Evolutionary conservation across 2,329 filamentous ascomycete species (phyloP).

Genomic region (Exserohilum rostratum): DNA sequence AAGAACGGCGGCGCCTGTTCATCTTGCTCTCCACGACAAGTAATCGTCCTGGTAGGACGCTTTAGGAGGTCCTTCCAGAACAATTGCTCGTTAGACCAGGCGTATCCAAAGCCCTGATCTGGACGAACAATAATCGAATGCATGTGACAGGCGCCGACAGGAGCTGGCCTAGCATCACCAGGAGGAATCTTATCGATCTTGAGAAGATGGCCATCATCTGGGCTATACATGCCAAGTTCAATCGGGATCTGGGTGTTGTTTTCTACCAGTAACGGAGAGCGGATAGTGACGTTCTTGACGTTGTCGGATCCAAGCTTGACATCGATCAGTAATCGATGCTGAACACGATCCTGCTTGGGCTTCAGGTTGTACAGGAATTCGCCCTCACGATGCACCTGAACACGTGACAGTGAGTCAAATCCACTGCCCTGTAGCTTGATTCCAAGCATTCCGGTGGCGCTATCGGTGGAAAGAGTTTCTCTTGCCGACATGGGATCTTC

Average conservation of each 20-base stretch:
- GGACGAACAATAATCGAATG: constrained; percentile 88
- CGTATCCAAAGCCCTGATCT: constrained; percentile 94
- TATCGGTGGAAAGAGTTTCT: constrained; percentile 87
- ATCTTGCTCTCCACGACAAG: constrained; percentile 83
- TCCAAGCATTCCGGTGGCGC: constrained; percentile 77
- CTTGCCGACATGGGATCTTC: constrained; percentile 97
- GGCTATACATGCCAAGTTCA: constrained; percentile 89
- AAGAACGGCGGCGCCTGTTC: constrained; percentile 84
- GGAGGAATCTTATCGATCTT: constrained; percentile 98
- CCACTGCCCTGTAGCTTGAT: constrained; percentile 90
- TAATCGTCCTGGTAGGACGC: constrained; percentile 81
- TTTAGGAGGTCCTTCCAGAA: constrained; percentile 94
- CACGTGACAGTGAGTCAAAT: constrained; percentile 87
- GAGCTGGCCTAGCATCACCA: constrained; percentile 85
- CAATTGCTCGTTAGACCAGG: constrained; percentile 87
- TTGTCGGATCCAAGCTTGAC: constrained; percentile 91
- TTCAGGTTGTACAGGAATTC: constrained; percentile 88
- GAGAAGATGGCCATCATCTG: constrained; percentile 82
- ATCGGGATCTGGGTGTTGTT: constrained; percentile 97
- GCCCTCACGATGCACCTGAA: constrained; percentile 91
- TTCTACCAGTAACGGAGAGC: constrained; percentile 88
- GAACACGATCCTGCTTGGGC: constrained; percentile 81
- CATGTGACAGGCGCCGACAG: constrained; percentile 88
- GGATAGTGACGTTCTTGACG: constrained; percentile 95
- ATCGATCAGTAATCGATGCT: constrained; percentile 91